Conservation (phyloP, 139 green algal genomes). For the Chlorella sp. region DNA sequence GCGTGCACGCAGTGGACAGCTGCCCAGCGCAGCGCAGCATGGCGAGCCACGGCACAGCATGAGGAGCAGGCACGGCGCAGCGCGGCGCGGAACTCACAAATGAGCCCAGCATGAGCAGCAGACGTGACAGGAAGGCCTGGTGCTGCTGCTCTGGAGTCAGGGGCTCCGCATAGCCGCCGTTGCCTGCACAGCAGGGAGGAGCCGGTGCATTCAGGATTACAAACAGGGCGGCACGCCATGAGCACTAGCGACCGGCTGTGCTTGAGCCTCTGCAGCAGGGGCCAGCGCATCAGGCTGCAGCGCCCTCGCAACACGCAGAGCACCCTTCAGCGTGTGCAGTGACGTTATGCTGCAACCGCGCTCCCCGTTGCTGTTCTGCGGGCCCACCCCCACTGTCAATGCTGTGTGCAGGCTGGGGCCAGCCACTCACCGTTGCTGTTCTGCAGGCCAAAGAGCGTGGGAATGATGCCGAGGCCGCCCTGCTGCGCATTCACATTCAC, state of each 20-base stretch:
- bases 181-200: slow-evolving; percentile 16
- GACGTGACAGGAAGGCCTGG: slow-evolving; percentile 74
- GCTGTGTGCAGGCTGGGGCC: too few species aligned
- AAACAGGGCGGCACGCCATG: too few species aligned
- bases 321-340: too few species aligned
- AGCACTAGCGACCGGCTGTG: too few species aligned
- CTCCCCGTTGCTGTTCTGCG: too few species aligned
- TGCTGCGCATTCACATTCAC: slow-evolving; percentile 39
- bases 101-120: slow-evolving; percentile 93
- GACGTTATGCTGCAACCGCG: too few species aligned
- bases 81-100: slow-evolving; percentile 80
- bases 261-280: too few species aligned
- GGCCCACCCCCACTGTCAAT: too few species aligned
- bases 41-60: neutral
- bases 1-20: neutral
- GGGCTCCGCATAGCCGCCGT: slow-evolving; percentile 59
- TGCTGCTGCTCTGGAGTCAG: slow-evolving; percentile 94
- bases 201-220: too few species aligned
- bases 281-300: too few species aligned
- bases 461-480: slow-evolving; percentile 69
- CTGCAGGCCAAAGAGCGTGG: slow-evolving; percentile 85
- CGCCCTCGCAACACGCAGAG: too few species aligned
- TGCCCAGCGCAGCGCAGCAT: neutral
- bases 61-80: neutral
- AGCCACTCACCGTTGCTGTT: slow-evolving; percentile 35